Base-by-base conservation (phyloP, 768 basidiomycete genomes). In the Tremella fuciformis region DNA sequence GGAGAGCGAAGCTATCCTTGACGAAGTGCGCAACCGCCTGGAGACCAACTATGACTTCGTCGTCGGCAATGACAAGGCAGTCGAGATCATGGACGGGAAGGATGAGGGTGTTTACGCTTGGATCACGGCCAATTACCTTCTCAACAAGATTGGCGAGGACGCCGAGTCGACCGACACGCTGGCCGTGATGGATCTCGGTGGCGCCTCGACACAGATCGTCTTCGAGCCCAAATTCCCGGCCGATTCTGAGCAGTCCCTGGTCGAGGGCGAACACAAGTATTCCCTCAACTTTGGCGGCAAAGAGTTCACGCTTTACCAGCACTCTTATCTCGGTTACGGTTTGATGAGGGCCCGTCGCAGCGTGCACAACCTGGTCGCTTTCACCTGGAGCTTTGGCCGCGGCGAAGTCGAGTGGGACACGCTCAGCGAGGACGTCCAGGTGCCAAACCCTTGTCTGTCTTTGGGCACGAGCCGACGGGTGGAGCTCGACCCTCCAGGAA, bases 61-160 rank as follows among this genome's bases (percentile, higher is more conserved):
- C 24, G 61, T 87, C 39, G 63, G 65, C 39, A 79, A 81, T n/a
- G 77, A 82, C 22, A 79, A 80, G 62, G 84, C 83, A 1, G 91
- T 94, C 34, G 84, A 82, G 41, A 86, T 97, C 62, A 93, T 97
- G 93, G 93, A 96, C 63, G 93, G 93, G 7, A 83, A 85, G 64
- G 93, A 98, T 73, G 94, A 97, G 77, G 94, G 91, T 29, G 90
- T 97, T n/a, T 98, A 89, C 74, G 91, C 94, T 25, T 98, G 94
- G 93, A 91, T 97, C 65, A 96, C 94, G 16, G 91, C 89, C 59
- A 98, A 98, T 78, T 97, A 96, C 78, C 82, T 97, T 49, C 80
- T 94, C 42, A 82, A 83, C 52, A 84, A 87, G 39, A 85, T 96
- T 70, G 82, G 84, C 15, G 80, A 81, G 9, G 82, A 81, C 50